phyloP scores from a whole-genome alignment of 176 grass and related monocot species.

The Lolium multiflorum region DNA sequence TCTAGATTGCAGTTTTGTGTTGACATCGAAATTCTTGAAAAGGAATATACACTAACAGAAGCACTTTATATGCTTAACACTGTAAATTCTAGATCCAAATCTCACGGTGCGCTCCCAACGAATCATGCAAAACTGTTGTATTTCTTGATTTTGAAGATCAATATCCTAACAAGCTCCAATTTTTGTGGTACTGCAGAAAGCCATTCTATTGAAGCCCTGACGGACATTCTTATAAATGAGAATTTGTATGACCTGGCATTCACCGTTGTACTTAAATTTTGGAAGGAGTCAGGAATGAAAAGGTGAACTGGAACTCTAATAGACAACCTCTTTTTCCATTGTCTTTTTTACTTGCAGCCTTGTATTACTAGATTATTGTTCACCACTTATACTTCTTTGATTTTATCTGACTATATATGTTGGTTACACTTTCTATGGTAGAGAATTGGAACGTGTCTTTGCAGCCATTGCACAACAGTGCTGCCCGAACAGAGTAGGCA shows the following conservation, averaged over 20 bases:
- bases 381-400: conserved; percentile 20
- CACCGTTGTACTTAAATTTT: conserved; percentile 84
- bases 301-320: conserved; percentile 49
- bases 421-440: conserved; percentile 38
- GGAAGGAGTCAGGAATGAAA: conserved; percentile 83
- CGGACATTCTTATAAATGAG: conserved; percentile 84
- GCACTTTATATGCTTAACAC: conserved; percentile 75
- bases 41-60: conserved; percentile 86
- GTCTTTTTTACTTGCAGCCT: conserved; percentile 4
- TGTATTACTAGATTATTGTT: conserved; percentile 24
- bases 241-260: conserved; percentile 86
- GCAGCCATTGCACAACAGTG: conserved; percentile 80
- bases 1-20: conserved; percentile 68
- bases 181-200: conserved; percentile 56
- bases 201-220: conserved; percentile 64
- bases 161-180: conserved; percentile 16
- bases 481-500: conserved; percentile 63
- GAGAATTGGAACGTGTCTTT: conserved; percentile 88
- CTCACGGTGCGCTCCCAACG: conserved; percentile 59
- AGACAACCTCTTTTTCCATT: conserved; percentile 19
- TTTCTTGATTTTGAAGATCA: conserved; percentile 33
- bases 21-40: conserved; percentile 93
- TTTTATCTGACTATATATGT: conserved; percentile 29
- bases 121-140: not conserved
- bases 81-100: conserved; percentile 66